phyloP scores from a whole-genome alignment of 208 protist species.

The Wallacemonas sp. region DNA sequence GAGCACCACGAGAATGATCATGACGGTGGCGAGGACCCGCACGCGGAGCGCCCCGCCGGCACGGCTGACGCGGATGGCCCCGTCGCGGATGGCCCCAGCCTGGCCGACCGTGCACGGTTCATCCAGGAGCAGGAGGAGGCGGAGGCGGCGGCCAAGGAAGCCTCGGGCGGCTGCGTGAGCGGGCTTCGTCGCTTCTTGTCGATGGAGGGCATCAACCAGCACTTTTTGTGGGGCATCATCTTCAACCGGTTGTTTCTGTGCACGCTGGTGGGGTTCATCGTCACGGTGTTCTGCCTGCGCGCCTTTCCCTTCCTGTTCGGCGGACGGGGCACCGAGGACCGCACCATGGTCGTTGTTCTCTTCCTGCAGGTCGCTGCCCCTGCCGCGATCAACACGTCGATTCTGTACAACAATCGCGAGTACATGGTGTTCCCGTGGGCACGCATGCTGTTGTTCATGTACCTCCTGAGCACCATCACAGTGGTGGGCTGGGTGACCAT shows the following conservation, averaged over 20 bases:
- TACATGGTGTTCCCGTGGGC: conserved; percentile 75
- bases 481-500: conserved; percentile 67
- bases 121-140: neutral
- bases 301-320: conserved; percentile 62
- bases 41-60: neutral
- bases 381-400: conserved; percentile 76
- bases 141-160: neutral
- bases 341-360: conserved; percentile 73
- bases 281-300: conserved; percentile 42
- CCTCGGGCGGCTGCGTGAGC: conserved; percentile 5
- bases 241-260: conserved; percentile 58
- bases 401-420: conserved; percentile 63
- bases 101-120: neutral
- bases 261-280: conserved; percentile 47
- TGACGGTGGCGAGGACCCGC: neutral
- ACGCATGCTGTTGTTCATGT: conserved; percentile 84
- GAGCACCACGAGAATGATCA: neutral
- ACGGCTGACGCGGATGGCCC: neutral
- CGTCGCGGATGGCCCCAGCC: neutral
- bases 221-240: conserved; percentile 70
- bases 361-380: conserved; percentile 66
- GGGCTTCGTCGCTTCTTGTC: conserved; percentile 36
- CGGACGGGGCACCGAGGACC: conserved; percentile 34
- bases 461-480: conserved; percentile 55
- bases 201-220: conserved; percentile 33